Evolutionary conservation across 2,329 filamentous ascomycete species (phyloP), one percentile per base, ranked within the genome.

Genomic region (Paraphaeosphaeria minitans): DNA sequence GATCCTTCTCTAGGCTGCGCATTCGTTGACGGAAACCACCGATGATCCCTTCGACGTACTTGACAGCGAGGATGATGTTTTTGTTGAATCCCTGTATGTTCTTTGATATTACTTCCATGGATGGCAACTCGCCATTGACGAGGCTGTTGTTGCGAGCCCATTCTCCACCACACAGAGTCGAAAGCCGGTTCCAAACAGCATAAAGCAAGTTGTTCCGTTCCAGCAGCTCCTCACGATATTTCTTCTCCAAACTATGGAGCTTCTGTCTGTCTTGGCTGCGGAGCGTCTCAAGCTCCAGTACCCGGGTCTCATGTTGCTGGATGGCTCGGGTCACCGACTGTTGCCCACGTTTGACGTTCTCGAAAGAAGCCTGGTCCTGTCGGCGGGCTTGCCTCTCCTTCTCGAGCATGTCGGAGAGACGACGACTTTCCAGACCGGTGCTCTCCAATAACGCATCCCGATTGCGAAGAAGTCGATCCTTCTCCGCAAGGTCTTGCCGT

Each of bases 131-230:
- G 21, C 93, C 92, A 69, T 95, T 94, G 72, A 98, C 91, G 24
- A 97, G 86, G 57, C 89, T 90, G 76, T 98, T 93, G 69, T 89
- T 88, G 75, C 97, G 91, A 4, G 91, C 87, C 94, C 95, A 99
- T 72, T 98, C 95, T 0, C 87, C 85, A 12, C 95, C 95, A 69
- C 95, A 98, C 45, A 98, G 84, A 0, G 87, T 84, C 3, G 92
- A 93, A 9, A 99, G 84, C 47, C 91, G 86, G 63, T 94, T 94
- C 95, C 95, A 99, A 5, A 98, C 81, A n/a, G 87, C 84, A 22
- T 97, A 85, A 19, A 98, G 84, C 53, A 99, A 82, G 60, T 91
- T 90, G 78, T 98, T 97, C 56, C 95, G 89, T 78, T 98, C 95
- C 45, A 85, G 85, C 41, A 98, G 84, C 78, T 98, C 93, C 53